A percentile compares a stretch with the other conserved stretches of the same genome.
phyloP scores from a whole-genome alignment of 2,329 filamentous ascomycete genomes.

The Claviceps sp. region DNA sequence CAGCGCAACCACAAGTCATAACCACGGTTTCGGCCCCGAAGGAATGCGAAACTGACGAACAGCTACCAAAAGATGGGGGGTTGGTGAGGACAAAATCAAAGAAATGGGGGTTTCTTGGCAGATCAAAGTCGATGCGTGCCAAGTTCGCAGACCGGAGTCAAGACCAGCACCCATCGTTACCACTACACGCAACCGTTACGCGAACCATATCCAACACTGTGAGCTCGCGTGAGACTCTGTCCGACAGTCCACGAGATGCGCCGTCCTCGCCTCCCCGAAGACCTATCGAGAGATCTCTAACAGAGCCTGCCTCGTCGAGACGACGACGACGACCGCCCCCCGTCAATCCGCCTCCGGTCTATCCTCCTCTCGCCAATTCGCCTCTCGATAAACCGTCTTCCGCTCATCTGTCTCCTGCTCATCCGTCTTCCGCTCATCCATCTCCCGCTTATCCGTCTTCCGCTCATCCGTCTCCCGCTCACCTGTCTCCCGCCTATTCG shows the following conservation, averaged over 20 bases:
- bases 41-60: conserved; percentile 8
- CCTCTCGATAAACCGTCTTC: too few relatives aligned
- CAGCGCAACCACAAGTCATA: conserved; percentile 15
- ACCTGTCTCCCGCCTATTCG: too few relatives aligned
- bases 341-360: too few relatives aligned
- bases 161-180: conserved; percentile 3
- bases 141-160: conserved; percentile 7
- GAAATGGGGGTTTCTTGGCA: conserved; percentile 46
- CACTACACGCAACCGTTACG: not conserved
- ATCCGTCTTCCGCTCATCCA: too few relatives aligned
- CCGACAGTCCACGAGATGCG: not conserved
- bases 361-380: too few relatives aligned
- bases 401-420: too few relatives aligned
- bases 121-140: conserved; percentile 22
- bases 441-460: too few relatives aligned
- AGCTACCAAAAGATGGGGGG: conserved; percentile 7
- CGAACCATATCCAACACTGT: not conserved
- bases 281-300: not conserved
- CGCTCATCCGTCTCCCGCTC: too few relatives aligned
- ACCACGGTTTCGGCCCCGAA: conserved; percentile 13
- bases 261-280: not conserved
- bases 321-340: not conserved
- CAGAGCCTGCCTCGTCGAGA: not conserved
- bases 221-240: not conserved
- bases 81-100: conserved; percentile 32